phyloP scores from a whole-genome alignment of 1,284 basidiomycete genomes.

The Trichosporon coremiiforme region DNA sequence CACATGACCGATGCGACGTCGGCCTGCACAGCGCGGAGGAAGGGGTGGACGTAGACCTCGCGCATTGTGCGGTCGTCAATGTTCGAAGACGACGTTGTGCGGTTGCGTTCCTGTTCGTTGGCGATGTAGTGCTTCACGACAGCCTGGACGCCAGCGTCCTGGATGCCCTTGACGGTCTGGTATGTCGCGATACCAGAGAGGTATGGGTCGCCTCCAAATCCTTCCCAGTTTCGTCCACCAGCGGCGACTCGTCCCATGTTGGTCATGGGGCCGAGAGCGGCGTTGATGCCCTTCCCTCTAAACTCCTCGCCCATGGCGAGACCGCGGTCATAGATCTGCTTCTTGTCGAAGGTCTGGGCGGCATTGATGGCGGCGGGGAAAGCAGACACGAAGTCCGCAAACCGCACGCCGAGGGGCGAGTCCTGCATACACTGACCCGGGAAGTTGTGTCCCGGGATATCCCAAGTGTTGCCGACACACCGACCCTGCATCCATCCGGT shows the following conservation, averaged over 20 bases:
- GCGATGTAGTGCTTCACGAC: conserved; percentile 40
- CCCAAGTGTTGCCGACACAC: conserved; percentile 69
- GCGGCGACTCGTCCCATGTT: conserved; percentile 64
- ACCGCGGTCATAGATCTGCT: conserved; percentile 71
- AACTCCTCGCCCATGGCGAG: conserved; percentile 75
- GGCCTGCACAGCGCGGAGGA: conserved; percentile 69
- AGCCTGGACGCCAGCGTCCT: conserved; percentile 67
- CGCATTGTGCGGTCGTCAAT: conserved; percentile 36
- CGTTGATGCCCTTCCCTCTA: conserved; percentile 75
- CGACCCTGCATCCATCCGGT: conserved; percentile 55
- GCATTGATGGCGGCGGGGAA: conserved; percentile 75
- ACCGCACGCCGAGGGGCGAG: conserved; percentile 63
- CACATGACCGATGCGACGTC: conserved; percentile 74
- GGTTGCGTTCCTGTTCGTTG: conserved; percentile 39
- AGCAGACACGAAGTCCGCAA: conserved; percentile 64
- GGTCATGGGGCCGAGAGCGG: conserved; percentile 62
- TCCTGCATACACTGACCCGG: conserved; percentile 68
- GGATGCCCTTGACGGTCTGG: conserved; percentile 73
- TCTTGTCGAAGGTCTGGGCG: conserved; percentile 72
- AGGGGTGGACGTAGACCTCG: conserved; percentile 52
- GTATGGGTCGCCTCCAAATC: conserved; percentile 70
- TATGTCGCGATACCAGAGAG: conserved; percentile 68
- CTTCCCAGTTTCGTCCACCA: conserved; percentile 81
- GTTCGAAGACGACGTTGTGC: conserved; percentile 34
- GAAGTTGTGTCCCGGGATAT: conserved; percentile 66